Evolutionary conservation across 2,329 filamentous ascomycete genomes (phyloP), one percentile per base, ranked within the genome.

Genomic region (Alternaria arbusti): DNA sequence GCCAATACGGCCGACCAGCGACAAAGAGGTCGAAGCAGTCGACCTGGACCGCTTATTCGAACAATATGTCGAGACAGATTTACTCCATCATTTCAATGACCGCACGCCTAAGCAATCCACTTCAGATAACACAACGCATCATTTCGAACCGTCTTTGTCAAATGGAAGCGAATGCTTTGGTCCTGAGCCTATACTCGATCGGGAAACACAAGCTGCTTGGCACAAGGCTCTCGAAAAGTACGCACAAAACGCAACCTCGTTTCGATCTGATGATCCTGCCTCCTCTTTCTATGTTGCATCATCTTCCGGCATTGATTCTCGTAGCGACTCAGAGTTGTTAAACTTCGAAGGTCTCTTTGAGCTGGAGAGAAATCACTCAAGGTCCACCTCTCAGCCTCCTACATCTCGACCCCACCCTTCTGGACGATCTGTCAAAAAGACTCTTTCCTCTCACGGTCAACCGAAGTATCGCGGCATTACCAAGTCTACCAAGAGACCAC

Each of bases 21-120:
- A 85, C 80, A 87, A 86, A 84, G 82, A 82, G 64, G 78, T 80
- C 72, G 83, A 85, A 60, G 85, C 85, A 81, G 83, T 85, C 69
- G 87, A 88, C 74, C 82, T 87, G 63, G 86, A 86, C 79, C 86
- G 86, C 76, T 83, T 90, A 78, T 89, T 90, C 82, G 86, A 88
- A 72, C 85, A 89, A 76, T 89, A 87, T 75, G 83, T 89, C 77
- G 84, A 88, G 69, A 84, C 86, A 78, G 87, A 88, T 64, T 81
- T 85, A 59, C 82, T 85, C 69, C 82, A 74, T 30, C 70, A 82
- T 58, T 78, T 81, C 65, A 82, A 81, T 70, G 81, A 83, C 65
- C 79, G 79, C 64, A 78, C 82, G 67, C 83, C 83, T 77, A 83
- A 85, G 68, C 81, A 82, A 65, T 80, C 82, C 70, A 82, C 82